Conservation (phyloP, 441 rosid species). For the Daphne laureola region DNA sequence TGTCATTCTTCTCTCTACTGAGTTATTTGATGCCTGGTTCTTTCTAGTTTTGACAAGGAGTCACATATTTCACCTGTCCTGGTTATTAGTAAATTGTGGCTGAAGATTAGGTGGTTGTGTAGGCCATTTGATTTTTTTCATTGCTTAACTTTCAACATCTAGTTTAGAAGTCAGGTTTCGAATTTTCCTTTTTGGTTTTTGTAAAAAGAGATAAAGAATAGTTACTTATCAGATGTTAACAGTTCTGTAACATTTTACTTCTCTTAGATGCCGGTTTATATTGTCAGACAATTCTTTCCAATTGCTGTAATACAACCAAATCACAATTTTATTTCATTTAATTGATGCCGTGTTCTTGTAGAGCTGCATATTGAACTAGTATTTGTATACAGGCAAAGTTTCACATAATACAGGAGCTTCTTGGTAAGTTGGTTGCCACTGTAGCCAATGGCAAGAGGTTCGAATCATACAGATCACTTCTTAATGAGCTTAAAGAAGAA, state of each 20-base stretch:
- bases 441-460: slow-evolving; percentile 38
- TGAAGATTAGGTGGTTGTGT: not conserved
- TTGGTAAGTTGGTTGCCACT: slow-evolving; percentile 69
- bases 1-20: no score
- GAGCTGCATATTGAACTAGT: not conserved
- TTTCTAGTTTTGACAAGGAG: not conserved
- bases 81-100: not conserved
- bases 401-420: slow-evolving; percentile 89
- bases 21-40: no score
- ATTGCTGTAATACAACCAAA: not conserved
- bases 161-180: no score
- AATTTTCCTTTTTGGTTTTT: no score
- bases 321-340: not conserved
- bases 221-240: no score
- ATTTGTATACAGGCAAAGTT: slow-evolving; percentile 64
- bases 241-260: no score
- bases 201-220: no score
- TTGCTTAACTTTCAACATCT: not conserved
- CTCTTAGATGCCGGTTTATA: no score
- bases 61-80: not conserved
- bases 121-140: not conserved
- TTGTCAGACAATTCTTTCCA: no score
- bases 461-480: slow-evolving; percentile 45
- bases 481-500: slow-evolving; percentile 61
- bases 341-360: not conserved